These are phyloP conservation scores for Arthrobotrys sinensis DNA, from an alignment of 2,329 filamentous ascomycete species.

Conservation along the genomic window DNA sequence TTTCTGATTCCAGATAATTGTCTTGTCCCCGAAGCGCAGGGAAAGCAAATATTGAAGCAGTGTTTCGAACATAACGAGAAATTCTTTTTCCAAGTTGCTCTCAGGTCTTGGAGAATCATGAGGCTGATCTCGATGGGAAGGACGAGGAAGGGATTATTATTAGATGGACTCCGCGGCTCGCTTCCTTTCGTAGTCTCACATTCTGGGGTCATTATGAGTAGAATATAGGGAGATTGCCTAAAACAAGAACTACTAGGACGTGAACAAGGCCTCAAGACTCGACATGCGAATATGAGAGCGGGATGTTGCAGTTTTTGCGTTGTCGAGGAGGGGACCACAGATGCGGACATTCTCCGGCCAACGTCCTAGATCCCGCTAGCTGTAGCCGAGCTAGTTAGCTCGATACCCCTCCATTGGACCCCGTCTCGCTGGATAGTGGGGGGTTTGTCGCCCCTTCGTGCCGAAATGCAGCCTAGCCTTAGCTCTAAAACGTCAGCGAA, in stretches of 20 bases:
- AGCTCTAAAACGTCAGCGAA: conserved; percentile 31
- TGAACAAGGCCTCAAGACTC: too few species aligned
- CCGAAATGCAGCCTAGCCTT: conserved; percentile 41
- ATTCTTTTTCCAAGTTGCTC: background rate
- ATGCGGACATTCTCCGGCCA: conserved; percentile 48
- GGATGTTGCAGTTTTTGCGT: conserved; percentile 20
- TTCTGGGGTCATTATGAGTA: too few species aligned
- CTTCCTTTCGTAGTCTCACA: too few species aligned
- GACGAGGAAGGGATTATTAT: background rate
- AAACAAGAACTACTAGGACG: too few species aligned
- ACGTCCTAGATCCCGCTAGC: background rate
- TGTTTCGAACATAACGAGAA: background rate
- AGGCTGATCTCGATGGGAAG: background rate
- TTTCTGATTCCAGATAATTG: background rate
- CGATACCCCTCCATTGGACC: conserved; percentile 2
- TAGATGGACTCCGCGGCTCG: background rate
- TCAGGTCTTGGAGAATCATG: background rate
- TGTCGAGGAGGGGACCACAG: background rate
- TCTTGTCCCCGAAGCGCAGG: background rate
- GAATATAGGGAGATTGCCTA: background rate
- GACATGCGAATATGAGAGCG: too few species aligned
- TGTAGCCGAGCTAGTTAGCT: conserved; percentile 20
- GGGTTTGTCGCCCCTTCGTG: conserved; percentile 29
- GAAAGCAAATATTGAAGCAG: background rate
- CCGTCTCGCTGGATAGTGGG: conserved; percentile 23